Evolutionary conservation across 2,329 filamentous ascomycete genomes (phyloP).

Genomic region (Penicillium italicum): DNA sequence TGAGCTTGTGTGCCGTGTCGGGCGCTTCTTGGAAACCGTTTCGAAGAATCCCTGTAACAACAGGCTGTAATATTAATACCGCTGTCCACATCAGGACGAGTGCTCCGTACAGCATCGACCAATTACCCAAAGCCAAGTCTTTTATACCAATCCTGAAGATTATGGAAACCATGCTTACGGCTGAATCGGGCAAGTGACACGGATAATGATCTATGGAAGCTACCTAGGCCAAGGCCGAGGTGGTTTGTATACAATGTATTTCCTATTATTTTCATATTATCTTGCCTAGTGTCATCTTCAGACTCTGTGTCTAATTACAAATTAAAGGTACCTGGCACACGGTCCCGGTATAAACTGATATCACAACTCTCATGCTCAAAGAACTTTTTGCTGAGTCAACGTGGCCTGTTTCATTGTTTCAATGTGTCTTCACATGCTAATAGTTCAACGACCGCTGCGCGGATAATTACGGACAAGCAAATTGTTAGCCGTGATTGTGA

Average conservation of each 20-base stretch:
- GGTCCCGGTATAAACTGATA: not conserved
- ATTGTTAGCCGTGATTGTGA: not conserved
- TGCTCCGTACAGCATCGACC: no score
- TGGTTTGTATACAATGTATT: not conserved
- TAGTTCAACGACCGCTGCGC: not conserved
- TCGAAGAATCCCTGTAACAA: not conserved
- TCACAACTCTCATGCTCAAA: not conserved
- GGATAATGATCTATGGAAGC: slow-evolving; percentile 10
- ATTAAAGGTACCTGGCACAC: not conserved
- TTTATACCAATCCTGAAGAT: slow-evolving; percentile 12
- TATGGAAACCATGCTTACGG: slow-evolving; percentile 5
- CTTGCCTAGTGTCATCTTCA: no score
- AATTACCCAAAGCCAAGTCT: not conserved
- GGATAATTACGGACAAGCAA: not conserved
- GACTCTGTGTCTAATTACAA: not conserved
- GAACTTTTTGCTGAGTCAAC: not conserved
- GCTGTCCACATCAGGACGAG: not conserved
- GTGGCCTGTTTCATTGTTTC: not conserved
- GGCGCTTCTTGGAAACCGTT: slow-evolving; percentile 10
- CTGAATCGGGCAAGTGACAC: slow-evolving; percentile 13
- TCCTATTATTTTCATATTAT: not conserved
- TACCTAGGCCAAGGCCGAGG: not conserved
- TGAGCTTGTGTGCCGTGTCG: slow-evolving; percentile 12
- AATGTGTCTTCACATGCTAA: not conserved
- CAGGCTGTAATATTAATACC: not conserved